Evolutionary conservation across 805 yeast genomes (phyloP), one percentile per base, ranked within the genome.

Genomic region (Candida caryicola): DNA sequence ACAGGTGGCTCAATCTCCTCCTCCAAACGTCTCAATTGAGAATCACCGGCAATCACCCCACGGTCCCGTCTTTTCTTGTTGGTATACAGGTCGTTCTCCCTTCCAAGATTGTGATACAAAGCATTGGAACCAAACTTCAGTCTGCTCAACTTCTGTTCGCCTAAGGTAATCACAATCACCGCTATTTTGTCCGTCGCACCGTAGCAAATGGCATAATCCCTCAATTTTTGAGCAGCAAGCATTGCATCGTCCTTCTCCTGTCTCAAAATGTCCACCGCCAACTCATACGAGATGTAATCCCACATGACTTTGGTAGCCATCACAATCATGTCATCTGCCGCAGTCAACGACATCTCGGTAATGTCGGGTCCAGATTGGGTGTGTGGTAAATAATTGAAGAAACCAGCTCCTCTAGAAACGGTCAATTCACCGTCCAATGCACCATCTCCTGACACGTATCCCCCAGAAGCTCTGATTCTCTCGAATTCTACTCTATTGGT

Each of bases 1-100:
- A 82, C 81, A 2, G 99, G 99, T 2, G 99, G 97, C 7, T 84
- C 81, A 41, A 93, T 90, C 55, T 93, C 99, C 29, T 83, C 85
- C 43, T 87, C 95, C 38, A 89, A 68, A 53, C 95, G 77, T 51
- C 96, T 79, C 49, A 90, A 69, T 2, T 82, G 76, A 0, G 95
- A 77, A 59, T 90, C 96, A 35, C 82, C 88, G 14, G 69, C 56
- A 7, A 71, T 60, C 46, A 79, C 54, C 0, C 56, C 49, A 60
- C 77, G 59, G 33, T 74, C 82, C 45, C 79, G 70, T 52, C 77
- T 68, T 34, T 54, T 46, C 34, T 54, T 47, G 29, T 60, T 58
- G 56, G 51, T 54, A 39, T 70, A 52, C 18, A 62, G 41, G 49
- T 65, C 71, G 14, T 36, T 47, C 47, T 64, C 57, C 52, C 65